Base-by-base conservation (phyloP, 441 rosid species). In the Corymbia citriodora region DNA sequence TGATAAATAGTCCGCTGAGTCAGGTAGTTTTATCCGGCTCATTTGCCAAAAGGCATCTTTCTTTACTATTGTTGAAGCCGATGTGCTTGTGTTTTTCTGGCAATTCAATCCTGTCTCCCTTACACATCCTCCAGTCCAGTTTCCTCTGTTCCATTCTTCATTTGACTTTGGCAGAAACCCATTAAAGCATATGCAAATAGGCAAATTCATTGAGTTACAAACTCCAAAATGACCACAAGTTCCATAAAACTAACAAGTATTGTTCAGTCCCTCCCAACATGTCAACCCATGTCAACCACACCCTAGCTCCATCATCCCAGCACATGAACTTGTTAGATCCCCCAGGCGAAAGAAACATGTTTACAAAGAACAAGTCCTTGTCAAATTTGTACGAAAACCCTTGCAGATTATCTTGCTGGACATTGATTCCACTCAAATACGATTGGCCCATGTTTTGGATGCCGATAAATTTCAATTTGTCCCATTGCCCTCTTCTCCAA, bases 181-280 rank as follows among this genome's bases (percentile, higher is more conserved):
- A 40, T 23, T 0, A 3, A 74, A 11, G n/a, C 85, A 40, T 74
- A n/a, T 40, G 18, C 85, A 74, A 40, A 21, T 74, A 40, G 52
- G 85, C 18, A 1, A 74, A 7, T 1, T 40, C 85, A 74, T 21
- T 40, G 85, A 40, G 6, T 40, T 40, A 23, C 85, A 79, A 21
- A 79, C 3, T 79, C 85, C 85, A 19, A 36, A 74, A 19, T 2
- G 27, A 36, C 83, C 50, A 74, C 50, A 74, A 74, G 50, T 74
- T 74, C 83, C 83, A 0, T 74, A 74, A 74, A 1, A 19, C 9
- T 11, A 29, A 0, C 83, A 74, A 74, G 83, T 45, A 45, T 79
- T 79, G 85, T 79, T 79, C 3, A n/a, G 52, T 23, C 0, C 1
- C 0, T 0, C 18, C 85, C 85, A 7, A 74, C 0, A 0, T 19